A percentile compares a stretch with the other conserved stretches of the same genome.
phyloP scores from a whole-genome alignment of 176 grass and related monocot species.

The Cymbopogon citratus region DNA sequence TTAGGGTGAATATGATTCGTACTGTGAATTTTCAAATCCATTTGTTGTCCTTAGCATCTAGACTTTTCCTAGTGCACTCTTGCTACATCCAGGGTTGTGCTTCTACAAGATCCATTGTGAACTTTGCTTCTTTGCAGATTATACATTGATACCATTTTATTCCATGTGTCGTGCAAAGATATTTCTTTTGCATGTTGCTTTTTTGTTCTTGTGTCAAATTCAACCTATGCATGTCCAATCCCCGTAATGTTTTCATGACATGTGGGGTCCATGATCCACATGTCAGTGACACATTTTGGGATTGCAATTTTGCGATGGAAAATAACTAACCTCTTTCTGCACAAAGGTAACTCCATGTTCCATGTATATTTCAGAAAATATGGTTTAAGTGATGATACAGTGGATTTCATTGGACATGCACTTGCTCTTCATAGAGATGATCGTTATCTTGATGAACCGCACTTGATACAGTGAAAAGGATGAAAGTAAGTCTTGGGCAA shows the following conservation, averaged over 20 bases:
- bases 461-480: slow-evolving; percentile 92
- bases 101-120: background rate
- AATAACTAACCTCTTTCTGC: background rate
- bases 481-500: slow-evolving; percentile 67
- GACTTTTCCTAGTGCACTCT: background rate
- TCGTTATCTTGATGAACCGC: slow-evolving; percentile 67
- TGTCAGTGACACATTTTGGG: background rate
- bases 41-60: background rate
- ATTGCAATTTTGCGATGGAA: background rate
- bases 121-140: background rate
- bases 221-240: background rate
- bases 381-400: slow-evolving; percentile 72
- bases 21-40: background rate
- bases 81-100: background rate
- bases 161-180: background rate
- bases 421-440: slow-evolving; percentile 89
- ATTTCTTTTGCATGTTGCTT: slow-evolving; percentile 12
- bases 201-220: background rate
- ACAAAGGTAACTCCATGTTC: slow-evolving; percentile 20
- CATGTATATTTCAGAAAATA: slow-evolving; percentile 52
- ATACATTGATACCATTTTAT: background rate
- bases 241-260: background rate
- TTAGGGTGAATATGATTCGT: background rate
- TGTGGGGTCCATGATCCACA: background rate
- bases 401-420: slow-evolving; percentile 84